phyloP scores from a whole-genome alignment of 495 filamentous ascomycete species.

The Rusavskia elegans region DNA sequence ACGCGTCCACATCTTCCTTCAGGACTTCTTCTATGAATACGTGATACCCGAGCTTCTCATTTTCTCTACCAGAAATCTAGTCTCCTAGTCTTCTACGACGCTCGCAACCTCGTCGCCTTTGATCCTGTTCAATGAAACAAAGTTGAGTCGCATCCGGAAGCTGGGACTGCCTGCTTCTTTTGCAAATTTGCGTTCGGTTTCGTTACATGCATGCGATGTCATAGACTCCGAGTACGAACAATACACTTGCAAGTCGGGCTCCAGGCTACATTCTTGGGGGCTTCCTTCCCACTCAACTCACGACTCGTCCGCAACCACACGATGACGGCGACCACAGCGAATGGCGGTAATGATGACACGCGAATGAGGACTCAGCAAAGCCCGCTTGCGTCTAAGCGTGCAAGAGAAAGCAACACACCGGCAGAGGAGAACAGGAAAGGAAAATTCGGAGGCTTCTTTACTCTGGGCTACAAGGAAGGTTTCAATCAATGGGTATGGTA shows the following conservation, averaged over 20 bases:
- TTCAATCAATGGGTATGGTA: slow-evolving; percentile 74
- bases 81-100: too few species aligned
- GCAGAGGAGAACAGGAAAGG: slow-evolving; percentile 17
- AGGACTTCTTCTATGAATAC: too few species aligned
- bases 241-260: not conserved
- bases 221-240: not conserved
- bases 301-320: not conserved
- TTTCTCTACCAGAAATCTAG: too few species aligned
- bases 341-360: slow-evolving; percentile 16
- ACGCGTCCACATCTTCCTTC: too few species aligned
- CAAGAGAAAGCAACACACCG: slow-evolving; percentile 20
- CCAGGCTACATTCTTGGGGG: not conserved
- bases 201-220: too few species aligned
- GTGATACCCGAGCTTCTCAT: too few species aligned
- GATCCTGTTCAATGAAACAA: too few species aligned
- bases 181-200: too few species aligned
- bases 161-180: too few species aligned
- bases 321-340: slow-evolving; percentile 6
- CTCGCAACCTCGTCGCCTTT: too few species aligned
- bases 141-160: too few species aligned
- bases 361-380: slow-evolving; percentile 25
- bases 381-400: slow-evolving; percentile 35
- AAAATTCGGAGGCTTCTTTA: slow-evolving; percentile 40
- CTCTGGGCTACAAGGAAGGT: slow-evolving; percentile 79
- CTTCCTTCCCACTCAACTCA: not conserved